Base-by-base conservation (phyloP, 345 rosid genomes). In the Hibiscus tridactylites region DNA sequence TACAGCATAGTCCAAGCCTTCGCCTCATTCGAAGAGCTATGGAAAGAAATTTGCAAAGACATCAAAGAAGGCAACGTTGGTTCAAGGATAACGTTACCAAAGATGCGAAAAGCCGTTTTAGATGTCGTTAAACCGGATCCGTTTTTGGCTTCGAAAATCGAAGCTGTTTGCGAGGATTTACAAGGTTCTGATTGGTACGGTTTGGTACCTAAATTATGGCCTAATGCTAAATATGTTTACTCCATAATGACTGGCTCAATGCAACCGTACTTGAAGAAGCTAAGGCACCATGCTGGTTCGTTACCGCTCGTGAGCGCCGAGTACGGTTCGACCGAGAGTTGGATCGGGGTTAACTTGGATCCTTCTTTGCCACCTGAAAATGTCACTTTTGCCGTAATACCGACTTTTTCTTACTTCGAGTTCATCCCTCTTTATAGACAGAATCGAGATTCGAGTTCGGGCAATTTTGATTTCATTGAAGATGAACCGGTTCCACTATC, bases 211-310 rank as follows among this genome's bases (percentile, higher is more conserved):
- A 82, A 78, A 76, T 78, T 94, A 19, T 94, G 98, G 98, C 96
- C 98, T 9, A 88, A 85, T 68, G 96, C 92, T 10, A 94, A 91
- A 80, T 91, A 90, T 68, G 82, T 94, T 3, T 91, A 91, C 73
- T 91, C 98, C 0, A 94, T 94, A 75, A 90, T 94, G 98, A 94
- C 98, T 0, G 98, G 98, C 3, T 88, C 96, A 1, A 94, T 94
- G 98, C 85, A 84, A 50, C 91, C 82, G 0, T 94, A 94, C 79
- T 28, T 86, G 79, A 88, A 78, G 44, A 91, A 83, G 77, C 70
- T 94, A 17, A 88, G 90, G 80, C 93, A 87, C 68, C 88, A 94
- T 42, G 84, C 83, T 11, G 87, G 90, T 0, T 83, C 69, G 19
- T 77, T 94, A 79, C 88, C 97, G 39, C 75, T 94, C 47, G 91